phyloP scores from a whole-genome alignment of 371 early-diverging fungal species.

The Zychaea mexicana region DNA sequence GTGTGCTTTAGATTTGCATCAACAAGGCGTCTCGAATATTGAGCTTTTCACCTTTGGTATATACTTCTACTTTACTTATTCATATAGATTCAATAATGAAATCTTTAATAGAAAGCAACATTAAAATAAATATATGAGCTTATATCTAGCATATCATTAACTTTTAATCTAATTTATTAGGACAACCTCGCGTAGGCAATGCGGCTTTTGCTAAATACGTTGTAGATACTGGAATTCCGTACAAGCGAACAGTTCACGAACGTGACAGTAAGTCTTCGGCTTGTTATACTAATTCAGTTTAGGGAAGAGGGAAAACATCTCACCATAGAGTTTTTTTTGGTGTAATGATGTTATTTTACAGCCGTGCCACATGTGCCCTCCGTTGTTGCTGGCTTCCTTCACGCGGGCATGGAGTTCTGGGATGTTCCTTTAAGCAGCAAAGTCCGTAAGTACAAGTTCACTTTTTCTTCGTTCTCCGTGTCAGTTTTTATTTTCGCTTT shows the following conservation, averaged over 20 bases:
- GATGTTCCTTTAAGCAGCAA: background rate
- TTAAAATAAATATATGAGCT: too few species aligned
- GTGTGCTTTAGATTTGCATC: conserved; percentile 23
- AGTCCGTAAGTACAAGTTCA: conserved; percentile 10
- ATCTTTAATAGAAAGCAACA: too few species aligned
- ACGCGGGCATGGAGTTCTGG: conserved; percentile 27
- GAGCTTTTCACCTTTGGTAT: conserved; percentile 1
- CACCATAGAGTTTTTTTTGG: too few species aligned
- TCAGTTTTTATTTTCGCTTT: too few species aligned
- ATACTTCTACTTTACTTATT: background rate
- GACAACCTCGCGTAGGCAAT: conserved; percentile 22
- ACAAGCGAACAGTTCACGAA: conserved; percentile 20
- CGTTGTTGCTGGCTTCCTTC: conserved; percentile 17
- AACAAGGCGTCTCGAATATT: conserved; percentile 9
- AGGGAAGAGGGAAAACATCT: too few species aligned
- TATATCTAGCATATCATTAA: too few species aligned
- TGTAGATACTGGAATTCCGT: conserved; percentile 12
- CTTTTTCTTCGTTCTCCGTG: too few species aligned
- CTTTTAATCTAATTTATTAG: background rate
- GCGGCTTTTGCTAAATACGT: conserved; percentile 22
- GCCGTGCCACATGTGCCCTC: conserved; percentile 8
- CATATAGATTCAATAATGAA: too few species aligned
- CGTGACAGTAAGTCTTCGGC: conserved; percentile 21
- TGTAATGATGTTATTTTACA: too few species aligned
- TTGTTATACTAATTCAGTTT: too few species aligned